These are phyloP conservation scores for Bipolaris zeicola DNA, from an alignment of 2,329 filamentous ascomycete species.

Conservation along the genomic window DNA sequence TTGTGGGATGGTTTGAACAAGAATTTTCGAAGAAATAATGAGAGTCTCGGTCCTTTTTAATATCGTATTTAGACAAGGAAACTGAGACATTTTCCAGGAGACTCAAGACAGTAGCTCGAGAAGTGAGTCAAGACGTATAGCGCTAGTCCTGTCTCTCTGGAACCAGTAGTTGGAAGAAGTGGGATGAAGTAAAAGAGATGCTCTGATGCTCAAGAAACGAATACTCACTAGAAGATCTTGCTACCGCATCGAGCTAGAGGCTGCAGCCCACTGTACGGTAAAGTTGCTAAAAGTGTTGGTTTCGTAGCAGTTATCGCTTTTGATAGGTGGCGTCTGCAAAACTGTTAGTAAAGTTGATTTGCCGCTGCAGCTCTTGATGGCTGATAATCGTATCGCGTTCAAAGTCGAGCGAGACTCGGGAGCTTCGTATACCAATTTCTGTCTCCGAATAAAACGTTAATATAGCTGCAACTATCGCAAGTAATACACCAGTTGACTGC, in stretches of 20 bases:
- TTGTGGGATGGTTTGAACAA: neutral
- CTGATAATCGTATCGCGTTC: slow-evolving; percentile 10
- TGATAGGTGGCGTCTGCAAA: neutral
- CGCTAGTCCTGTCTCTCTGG: neutral
- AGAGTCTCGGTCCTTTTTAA: neutral
- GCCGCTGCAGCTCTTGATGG: slow-evolving; percentile 8
- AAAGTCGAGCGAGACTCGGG: slow-evolving; percentile 3
- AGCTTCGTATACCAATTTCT: slow-evolving; percentile 8
- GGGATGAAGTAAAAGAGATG: neutral
- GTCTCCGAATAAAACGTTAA: neutral
- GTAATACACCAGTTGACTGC: neutral
- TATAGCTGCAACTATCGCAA: neutral
- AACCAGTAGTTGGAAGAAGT: neutral
- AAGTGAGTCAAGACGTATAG: neutral
- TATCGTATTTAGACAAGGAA: neutral
- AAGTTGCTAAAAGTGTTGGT: neutral
- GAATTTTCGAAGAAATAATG: neutral
- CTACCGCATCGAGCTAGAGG: slow-evolving; percentile 21
- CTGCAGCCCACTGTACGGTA: neutral
- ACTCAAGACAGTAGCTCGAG: neutral
- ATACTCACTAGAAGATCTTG: slow-evolving; percentile 15
- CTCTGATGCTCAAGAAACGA: neutral
- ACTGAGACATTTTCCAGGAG: neutral
- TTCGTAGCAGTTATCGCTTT: neutral
- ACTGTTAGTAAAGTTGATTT: slow-evolving; percentile 9